phyloP scores from a whole-genome alignment of 257 asterid species.

The Gentiana straminea region DNA sequence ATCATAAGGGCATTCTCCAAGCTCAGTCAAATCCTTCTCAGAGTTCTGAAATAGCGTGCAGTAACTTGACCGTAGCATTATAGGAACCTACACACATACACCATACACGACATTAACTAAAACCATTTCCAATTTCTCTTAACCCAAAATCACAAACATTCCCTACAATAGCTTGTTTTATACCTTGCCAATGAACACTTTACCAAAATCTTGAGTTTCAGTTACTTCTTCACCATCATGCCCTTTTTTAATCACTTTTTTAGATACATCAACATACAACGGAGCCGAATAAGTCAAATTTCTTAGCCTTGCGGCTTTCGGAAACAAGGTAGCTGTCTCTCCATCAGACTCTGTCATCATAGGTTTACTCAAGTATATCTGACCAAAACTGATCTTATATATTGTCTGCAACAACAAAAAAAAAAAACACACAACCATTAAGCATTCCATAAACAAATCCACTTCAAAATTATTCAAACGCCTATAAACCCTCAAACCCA shows the following conservation, averaged over 20 bases:
- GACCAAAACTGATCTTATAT: slow-evolving; percentile 85
- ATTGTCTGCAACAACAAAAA: slow-evolving; percentile 52
- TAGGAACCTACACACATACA: slow-evolving; percentile 60
- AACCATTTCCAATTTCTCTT: not conserved
- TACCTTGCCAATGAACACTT: slow-evolving; percentile 98
- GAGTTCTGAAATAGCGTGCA: slow-evolving; percentile 89
- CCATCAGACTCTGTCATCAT: slow-evolving; percentile 99
- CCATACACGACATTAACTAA: slow-evolving; percentile 1
- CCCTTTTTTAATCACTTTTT: slow-evolving; percentile 87
- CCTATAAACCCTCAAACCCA: not conserved
- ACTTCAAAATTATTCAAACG: not conserved
- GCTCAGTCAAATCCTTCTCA: slow-evolving; percentile 96
- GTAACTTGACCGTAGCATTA: slow-evolving; percentile 93
- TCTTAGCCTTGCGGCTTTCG: slow-evolving; percentile 97
- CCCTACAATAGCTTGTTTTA: not conserved
- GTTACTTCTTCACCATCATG: slow-evolving; percentile 98
- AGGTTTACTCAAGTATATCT: slow-evolving; percentile 92
- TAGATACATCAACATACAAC: slow-evolving; percentile 78
- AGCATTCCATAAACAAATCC: not conserved
- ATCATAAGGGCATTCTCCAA: slow-evolving; percentile 96
- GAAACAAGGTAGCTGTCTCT: slow-evolving; percentile 96
- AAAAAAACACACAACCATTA: not conserved
- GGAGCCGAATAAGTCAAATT: slow-evolving; percentile 98
- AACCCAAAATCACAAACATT: not conserved
- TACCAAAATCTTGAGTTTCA: slow-evolving; percentile 91